phyloP scores from a whole-genome alignment of 108 stramenopile genomes.

The Licmophora abbreviata region DNA sequence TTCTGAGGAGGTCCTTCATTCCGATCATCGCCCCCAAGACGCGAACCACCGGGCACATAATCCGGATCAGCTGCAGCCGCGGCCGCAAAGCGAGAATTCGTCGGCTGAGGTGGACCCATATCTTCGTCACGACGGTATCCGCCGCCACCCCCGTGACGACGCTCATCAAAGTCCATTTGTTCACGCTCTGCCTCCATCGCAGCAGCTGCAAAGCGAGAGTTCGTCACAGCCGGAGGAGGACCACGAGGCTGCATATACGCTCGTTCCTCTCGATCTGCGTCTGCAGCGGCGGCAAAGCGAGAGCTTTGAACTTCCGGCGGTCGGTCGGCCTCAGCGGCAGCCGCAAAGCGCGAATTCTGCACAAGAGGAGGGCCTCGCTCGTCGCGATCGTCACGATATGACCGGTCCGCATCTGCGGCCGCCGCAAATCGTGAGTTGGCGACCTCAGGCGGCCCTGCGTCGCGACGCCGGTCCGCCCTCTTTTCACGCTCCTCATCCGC shows the following conservation, averaged over 20 bases:
- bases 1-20: constrained; percentile 47
- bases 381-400: constrained; percentile 9
- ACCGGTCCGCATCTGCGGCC: constrained; percentile 32
- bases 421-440: constrained; percentile 46
- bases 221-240: constrained; percentile 47
- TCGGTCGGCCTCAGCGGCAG: constrained; percentile 56
- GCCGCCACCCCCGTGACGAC: constrained; percentile 9
- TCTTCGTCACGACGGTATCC: constrained; percentile 9
- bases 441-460: constrained; percentile 3
- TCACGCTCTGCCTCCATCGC: constrained; percentile 47
- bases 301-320: constrained; percentile 50
- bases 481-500: constrained; percentile 60
- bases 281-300: constrained; percentile 27
- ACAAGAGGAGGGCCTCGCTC: constrained; percentile 39
- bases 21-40: constrained; percentile 11
- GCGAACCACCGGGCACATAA: constrained; percentile 9
- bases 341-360: constrained; percentile 54
- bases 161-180: too few relatives aligned
- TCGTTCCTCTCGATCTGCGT: constrained; percentile 8
- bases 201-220: constrained; percentile 63
- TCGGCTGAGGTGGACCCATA: constrained; percentile 44
- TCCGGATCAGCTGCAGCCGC: constrained; percentile 36
- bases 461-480: constrained; percentile 11
- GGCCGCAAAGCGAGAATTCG: constrained; percentile 56
- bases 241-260: too few relatives aligned